These are phyloP conservation scores for Schizochytrium sp. DNA, from an alignment of 108 stramenopile genomes.

Conservation along the genomic window DNA sequence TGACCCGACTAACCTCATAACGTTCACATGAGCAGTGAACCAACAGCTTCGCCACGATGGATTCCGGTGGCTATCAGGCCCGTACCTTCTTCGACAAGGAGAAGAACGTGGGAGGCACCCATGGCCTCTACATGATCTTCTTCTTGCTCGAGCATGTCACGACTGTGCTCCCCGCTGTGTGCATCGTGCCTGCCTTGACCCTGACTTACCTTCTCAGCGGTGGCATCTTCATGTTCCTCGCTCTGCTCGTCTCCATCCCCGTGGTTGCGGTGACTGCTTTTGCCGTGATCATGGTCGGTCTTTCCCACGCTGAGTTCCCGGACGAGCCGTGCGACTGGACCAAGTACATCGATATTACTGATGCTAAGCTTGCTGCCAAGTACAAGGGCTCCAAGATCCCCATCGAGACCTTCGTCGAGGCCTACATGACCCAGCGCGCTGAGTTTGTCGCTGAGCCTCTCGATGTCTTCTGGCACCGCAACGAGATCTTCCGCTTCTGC, in stretches of 20 bases:
- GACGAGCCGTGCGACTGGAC: slow-evolving; percentile 53
- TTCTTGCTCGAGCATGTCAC: slow-evolving; percentile 59
- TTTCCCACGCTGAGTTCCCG: slow-evolving; percentile 51
- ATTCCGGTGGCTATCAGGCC: slow-evolving; percentile 37
- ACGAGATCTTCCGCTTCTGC: slow-evolving; percentile 54
- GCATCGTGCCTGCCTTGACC: slow-evolving; percentile 33
- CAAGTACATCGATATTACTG: slow-evolving; percentile 50
- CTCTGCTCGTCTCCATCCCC: slow-evolving; percentile 26
- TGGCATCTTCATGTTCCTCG: slow-evolving; percentile 20
- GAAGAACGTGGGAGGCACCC: slow-evolving; percentile 62
- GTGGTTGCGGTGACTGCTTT: slow-evolving; percentile 28
- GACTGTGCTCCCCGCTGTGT: slow-evolving; percentile 41
- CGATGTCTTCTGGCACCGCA: slow-evolving; percentile 50
- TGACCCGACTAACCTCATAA: too few relatives aligned
- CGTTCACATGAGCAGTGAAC: neutral
- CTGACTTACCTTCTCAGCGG: slow-evolving; percentile 25
- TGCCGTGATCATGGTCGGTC: slow-evolving; percentile 34
- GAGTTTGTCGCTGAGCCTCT: slow-evolving; percentile 39
- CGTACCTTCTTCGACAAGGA: slow-evolving; percentile 54
- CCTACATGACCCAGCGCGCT: slow-evolving; percentile 42
- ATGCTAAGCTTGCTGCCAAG: slow-evolving; percentile 54
- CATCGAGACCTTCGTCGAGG: slow-evolving; percentile 46
- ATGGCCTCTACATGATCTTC: slow-evolving; percentile 61
- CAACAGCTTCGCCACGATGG: slow-evolving; percentile 41
- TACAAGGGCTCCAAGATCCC: slow-evolving; percentile 62